Percentiles rank a stretch among this genome's conserved stretches.
Evolutionary conservation across 768 basidiomycete species (phyloP).

Genomic region (Macrolepiota fuliginosa): DNA sequence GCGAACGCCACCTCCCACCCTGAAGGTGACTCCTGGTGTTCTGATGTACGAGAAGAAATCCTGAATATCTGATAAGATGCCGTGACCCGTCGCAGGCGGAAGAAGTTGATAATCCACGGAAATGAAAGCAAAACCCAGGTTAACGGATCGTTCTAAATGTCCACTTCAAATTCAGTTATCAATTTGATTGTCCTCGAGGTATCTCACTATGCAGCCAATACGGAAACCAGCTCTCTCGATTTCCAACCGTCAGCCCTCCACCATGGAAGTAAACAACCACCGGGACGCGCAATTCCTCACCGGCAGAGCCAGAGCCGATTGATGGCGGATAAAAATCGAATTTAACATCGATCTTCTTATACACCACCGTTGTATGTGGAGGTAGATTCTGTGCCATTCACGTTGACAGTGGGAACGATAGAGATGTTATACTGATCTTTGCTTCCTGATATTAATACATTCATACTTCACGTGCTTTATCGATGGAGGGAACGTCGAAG

Average conservation of each 20-base stretch:
- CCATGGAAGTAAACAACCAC: slow-evolving; percentile 47
- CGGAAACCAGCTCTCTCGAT: slow-evolving; percentile 61
- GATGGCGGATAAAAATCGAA: slow-evolving; percentile 24
- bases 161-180: not conserved
- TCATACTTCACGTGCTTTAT: too few species aligned
- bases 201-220: slow-evolving; percentile 56
- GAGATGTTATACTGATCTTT: not conserved
- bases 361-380: slow-evolving; percentile 16
- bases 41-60: slow-evolving; percentile 52
- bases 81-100: slow-evolving; percentile 51
- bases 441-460: too few species aligned
- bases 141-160: slow-evolving; percentile 41
- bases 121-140: slow-evolving; percentile 53
- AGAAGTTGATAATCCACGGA: slow-evolving; percentile 64
- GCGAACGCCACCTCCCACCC: not conserved
- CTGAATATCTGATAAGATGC: slow-evolving; percentile 55
- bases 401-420: not conserved
- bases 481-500: too few species aligned
- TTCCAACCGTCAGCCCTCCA: slow-evolving; percentile 61
- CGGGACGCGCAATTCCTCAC: slow-evolving; percentile 19
- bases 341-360: slow-evolving; percentile 18
- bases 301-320: not conserved
- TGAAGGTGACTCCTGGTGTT: slow-evolving; percentile 12
- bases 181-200: not conserved
- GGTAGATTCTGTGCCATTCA: not conserved